phyloP scores from a whole-genome alignment of 2,329 filamentous ascomycete genomes.

The Alternaria novae-zelandiae region DNA sequence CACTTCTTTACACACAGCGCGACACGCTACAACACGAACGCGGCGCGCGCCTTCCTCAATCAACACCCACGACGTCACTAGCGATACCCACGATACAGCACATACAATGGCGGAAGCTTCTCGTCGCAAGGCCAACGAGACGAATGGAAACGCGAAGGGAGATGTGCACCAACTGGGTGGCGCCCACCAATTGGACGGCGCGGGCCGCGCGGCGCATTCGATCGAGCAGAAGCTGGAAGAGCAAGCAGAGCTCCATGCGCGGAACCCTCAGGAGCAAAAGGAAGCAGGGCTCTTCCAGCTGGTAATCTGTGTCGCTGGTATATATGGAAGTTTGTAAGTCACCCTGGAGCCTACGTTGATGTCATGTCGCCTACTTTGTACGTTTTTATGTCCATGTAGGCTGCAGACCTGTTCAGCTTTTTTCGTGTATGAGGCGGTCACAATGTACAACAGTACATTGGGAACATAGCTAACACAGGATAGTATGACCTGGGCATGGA shows the following conservation, averaged over 20 bases:
- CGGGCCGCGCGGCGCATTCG: conserved; percentile 34
- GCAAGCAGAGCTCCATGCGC: conserved; percentile 38
- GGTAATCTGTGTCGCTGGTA: conserved; percentile 86
- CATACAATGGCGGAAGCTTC: conserved; percentile 35
- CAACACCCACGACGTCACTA: background rate
- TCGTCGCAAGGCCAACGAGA: conserved; percentile 34
- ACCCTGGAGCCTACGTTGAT: background rate
- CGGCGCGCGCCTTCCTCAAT: background rate
- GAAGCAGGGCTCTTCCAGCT: conserved; percentile 73
- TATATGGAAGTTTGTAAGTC: conserved; percentile 91
- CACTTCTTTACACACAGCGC: background rate
- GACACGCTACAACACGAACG: background rate
- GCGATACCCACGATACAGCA: background rate
- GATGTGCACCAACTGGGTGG: conserved; percentile 27
- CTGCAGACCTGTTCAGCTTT: background rate
- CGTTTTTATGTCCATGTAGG: background rate
- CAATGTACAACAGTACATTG: background rate
- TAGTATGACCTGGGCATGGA: conserved; percentile 89
- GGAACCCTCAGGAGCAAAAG: conserved; percentile 44
- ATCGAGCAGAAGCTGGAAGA: conserved; percentile 41
- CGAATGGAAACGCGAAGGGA: conserved; percentile 29
- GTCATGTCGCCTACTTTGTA: background rate
- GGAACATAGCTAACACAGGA: conserved; percentile 8
- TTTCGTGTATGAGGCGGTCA: background rate
- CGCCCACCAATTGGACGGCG: conserved; percentile 32